These are phyloP conservation scores for Maudiozyma bulderi DNA, from an alignment of 805 yeast genomes.

Conservation along the genomic window DNA sequence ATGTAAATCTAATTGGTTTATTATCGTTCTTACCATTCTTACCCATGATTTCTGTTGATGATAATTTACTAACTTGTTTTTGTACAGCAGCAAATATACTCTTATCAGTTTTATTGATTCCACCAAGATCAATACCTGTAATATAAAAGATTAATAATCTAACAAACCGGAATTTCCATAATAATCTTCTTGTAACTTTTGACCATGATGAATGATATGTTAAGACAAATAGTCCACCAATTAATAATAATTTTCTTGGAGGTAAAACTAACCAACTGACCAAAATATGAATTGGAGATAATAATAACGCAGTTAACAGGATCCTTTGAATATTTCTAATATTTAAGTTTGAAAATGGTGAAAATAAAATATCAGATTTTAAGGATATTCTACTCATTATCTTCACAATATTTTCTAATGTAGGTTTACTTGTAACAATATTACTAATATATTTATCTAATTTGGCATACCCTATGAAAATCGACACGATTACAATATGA, in stretches of 20 bases:
- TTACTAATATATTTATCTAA: constrained; percentile 48
- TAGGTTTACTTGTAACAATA: constrained; percentile 47
- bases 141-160: constrained; percentile 67
- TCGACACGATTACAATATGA: constrained; percentile 55
- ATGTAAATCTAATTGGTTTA: constrained; percentile 70
- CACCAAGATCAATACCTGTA: constrained; percentile 76
- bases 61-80: constrained; percentile 30
- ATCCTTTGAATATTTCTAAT: constrained; percentile 72
- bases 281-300: constrained; percentile 77
- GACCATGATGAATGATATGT: constrained; percentile 85
- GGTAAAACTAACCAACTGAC: constrained; percentile 57
- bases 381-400: constrained; percentile 64
- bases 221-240: constrained; percentile 49
- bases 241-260: constrained; percentile 57
- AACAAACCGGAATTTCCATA: constrained; percentile 72
- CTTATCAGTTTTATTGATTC: constrained; percentile 34
- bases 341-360: constrained; percentile 76
- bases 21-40: constrained; percentile 21
- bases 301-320: constrained; percentile 70
- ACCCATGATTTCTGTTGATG: constrained; percentile 7
- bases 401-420: constrained; percentile 77
- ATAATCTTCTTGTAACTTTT: constrained; percentile 67
- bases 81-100: constrained; percentile 38
- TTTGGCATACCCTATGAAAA: constrained; percentile 50
- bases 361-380: constrained; percentile 64